Base-by-base conservation (phyloP, 1,284 basidiomycete genomes). In the Apiotrichum gracile region DNA sequence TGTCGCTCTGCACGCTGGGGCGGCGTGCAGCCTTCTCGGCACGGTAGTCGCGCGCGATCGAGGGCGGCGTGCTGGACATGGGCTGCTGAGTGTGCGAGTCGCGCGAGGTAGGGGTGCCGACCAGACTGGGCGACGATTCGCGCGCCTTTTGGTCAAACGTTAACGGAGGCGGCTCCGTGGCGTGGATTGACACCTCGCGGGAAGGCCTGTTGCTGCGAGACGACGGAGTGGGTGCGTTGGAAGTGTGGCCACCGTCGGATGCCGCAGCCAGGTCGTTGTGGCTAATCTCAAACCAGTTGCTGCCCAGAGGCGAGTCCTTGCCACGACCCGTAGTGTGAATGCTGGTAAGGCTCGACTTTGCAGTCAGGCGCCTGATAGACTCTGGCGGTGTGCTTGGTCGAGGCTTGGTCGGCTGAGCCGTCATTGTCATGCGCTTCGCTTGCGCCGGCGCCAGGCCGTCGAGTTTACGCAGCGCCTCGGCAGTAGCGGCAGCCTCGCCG, bases 391-490 rank as follows among this genome's bases (percentile, higher is more conserved):
- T 89, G 4, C 80, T 81, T 33, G 88, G 86, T 69, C 87, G 89
- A 26, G 47, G 19, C 38, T 48, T 42, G 22, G 48, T 35, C 29
- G 57, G 29, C 12, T 3, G 2, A 64, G 33, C 52, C 57, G 9
- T 47, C 41, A 21, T 46, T 7, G 62, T 64, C 9, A 21, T 29
- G 14, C 51, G 26, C 48, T 63, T 55, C 55, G 64, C 82, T 37
- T 80, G 84, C 62, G 88, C 90, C 7, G 83, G 84, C 4, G 84
- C 83, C 14, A 97, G 74, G 1, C 94, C 94, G 66, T 98, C 96
- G 24, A 98, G 77, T 75, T 96, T 96, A 51, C 93, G 83, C 46
- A 98, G 79, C 5, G 91, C 91, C 67, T 96, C 91, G 4, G 85
- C 87, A 2, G 94, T 93, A 17, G 86, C 86, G 58, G 91, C 85